Evolutionary conservation across 1,284 basidiomycete species (phyloP).

Genomic region (Rhodotorula sp.): DNA sequence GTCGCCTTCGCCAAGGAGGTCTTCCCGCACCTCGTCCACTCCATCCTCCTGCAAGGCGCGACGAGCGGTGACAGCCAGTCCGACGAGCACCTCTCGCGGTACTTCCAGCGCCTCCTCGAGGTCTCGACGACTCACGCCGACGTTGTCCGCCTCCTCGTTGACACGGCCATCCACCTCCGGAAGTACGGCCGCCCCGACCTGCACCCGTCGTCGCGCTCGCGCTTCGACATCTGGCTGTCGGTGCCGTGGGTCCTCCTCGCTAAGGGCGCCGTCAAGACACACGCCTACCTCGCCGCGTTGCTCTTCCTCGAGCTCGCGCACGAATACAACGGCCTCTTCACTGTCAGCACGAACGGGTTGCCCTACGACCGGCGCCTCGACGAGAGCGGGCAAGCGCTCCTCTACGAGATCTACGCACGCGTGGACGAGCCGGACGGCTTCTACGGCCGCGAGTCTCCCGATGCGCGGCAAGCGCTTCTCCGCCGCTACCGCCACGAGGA

Average conservation of each 20-base stretch:
- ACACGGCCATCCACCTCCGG: slow-evolving; percentile 72
- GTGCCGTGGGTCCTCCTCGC: slow-evolving; percentile 74
- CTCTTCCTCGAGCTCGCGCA: slow-evolving; percentile 82
- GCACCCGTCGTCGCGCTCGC: slow-evolving; percentile 56
- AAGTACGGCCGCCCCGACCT: slow-evolving; percentile 63
- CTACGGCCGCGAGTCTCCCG: slow-evolving; percentile 80
- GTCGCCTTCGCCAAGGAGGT: slow-evolving; percentile 65
- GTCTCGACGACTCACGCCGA: slow-evolving; percentile 17
- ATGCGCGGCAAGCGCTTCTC: slow-evolving; percentile 75
- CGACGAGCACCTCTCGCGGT: slow-evolving; percentile 34
- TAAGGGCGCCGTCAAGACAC: slow-evolving; percentile 71
- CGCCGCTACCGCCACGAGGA: slow-evolving; percentile 87
- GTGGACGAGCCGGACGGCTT: slow-evolving; percentile 98
- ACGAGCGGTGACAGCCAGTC: slow-evolving; percentile 5
- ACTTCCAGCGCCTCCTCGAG: slow-evolving; percentile 56
- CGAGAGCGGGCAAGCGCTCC: slow-evolving; percentile 61
- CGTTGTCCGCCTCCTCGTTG: slow-evolving; percentile 69
- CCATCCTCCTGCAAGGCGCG: slow-evolving; percentile 58
- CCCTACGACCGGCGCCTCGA: slow-evolving; percentile 20
- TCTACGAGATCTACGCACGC: slow-evolving; percentile 89
- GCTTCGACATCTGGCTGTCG: slow-evolving; percentile 79
- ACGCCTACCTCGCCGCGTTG: slow-evolving; percentile 82
- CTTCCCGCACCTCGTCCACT: slow-evolving; percentile 74
- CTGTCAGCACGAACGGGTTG: slow-evolving; percentile 2
- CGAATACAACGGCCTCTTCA: slow-evolving; percentile 56